phyloP scores from a whole-genome alignment of 805 yeast species.

The Metschnikowia cerradonensis region DNA sequence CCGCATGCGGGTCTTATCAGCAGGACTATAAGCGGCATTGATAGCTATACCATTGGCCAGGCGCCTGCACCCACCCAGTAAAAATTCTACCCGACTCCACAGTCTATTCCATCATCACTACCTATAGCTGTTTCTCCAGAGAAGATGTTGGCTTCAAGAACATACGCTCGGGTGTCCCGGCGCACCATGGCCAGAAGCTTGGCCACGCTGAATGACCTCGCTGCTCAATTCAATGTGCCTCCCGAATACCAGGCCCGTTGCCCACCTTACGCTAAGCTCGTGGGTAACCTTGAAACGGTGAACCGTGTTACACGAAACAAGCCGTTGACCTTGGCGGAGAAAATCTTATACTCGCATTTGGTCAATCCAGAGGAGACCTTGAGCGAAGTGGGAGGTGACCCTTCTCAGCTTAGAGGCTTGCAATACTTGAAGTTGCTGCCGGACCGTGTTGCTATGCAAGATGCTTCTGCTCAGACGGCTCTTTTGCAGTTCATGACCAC shows the following conservation, averaged over 20 bases:
- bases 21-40: slow-evolving; percentile 14
- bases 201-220: slow-evolving; percentile 28
- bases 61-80: slow-evolving; percentile 3
- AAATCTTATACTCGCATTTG: slow-evolving; percentile 88
- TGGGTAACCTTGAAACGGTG: slow-evolving; percentile 59
- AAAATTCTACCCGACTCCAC: not conserved
- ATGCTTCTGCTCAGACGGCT: slow-evolving; percentile 99
- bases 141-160: slow-evolving; percentile 17
- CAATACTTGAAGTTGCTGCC: slow-evolving; percentile 91
- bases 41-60: slow-evolving; percentile 10
- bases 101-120: not conserved
- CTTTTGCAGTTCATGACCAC: slow-evolving; percentile 96
- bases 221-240: slow-evolving; percentile 43
- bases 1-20: slow-evolving; percentile 9
- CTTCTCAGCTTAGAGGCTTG: slow-evolving; percentile 69
- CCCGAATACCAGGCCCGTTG: slow-evolving; percentile 61
- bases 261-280: slow-evolving; percentile 83
- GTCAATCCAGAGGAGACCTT: slow-evolving; percentile 83
- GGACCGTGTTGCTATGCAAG: slow-evolving; percentile 99
- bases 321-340: slow-evolving; percentile 93
- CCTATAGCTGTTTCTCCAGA: not conserved
- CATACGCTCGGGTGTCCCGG: slow-evolving; percentile 8
- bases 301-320: slow-evolving; percentile 57
- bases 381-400: slow-evolving; percentile 42
- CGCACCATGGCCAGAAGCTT: slow-evolving; percentile 19